Evolutionary conservation across 345 rosid species (phyloP), one percentile per base, ranked within the genome.

Genomic region (Euphorbia lathyris): DNA sequence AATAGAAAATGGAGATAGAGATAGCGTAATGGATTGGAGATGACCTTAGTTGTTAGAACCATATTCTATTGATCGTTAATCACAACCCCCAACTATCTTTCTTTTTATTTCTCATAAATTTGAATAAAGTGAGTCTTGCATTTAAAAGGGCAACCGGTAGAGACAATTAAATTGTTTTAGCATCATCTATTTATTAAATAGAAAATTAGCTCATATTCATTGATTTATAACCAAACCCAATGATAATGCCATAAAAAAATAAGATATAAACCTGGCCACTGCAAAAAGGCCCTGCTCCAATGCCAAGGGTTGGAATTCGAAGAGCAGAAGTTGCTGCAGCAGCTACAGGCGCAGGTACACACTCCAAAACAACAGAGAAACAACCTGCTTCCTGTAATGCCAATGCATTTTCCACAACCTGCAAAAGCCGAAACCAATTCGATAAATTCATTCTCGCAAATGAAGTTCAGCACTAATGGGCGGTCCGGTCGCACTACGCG

Each of bases 201-300:
- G 56, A 20, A 47, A 51, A 51, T 51, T 7, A 51, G 23, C 20
- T 8, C 23, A 19, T 19, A 51, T 7, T 9, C 1, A 40, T 40
- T 6, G 43, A 40, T 20, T 14, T 20, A 2, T 5, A 51, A 51
- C 17, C 9, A n/a, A 51, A 19, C 23, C 23, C 58, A 53, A 55
- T 16, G 10, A 51, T 51, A 51, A 51, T n/a, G 57, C 51, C 51
- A 45, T 45, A 45, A 45, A 45, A 45, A 45, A 7, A 45, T 7
- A 17, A 56, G 34, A 30, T 25, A 58, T 27, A 20, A 67, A 92
- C 99, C 96, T 92, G 97, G 67, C 99, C 99, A 69, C 96, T 85
- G 81, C 99, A 95, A 67, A 86, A 90, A 48, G 93, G 97, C 30
- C 99, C 97, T 55, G 97, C 99, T 68, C 99, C 97, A 58, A 92